Evolutionary conservation across 352 stramenopile genomes (phyloP).

Genomic region (Phytophthora sp.): DNA sequence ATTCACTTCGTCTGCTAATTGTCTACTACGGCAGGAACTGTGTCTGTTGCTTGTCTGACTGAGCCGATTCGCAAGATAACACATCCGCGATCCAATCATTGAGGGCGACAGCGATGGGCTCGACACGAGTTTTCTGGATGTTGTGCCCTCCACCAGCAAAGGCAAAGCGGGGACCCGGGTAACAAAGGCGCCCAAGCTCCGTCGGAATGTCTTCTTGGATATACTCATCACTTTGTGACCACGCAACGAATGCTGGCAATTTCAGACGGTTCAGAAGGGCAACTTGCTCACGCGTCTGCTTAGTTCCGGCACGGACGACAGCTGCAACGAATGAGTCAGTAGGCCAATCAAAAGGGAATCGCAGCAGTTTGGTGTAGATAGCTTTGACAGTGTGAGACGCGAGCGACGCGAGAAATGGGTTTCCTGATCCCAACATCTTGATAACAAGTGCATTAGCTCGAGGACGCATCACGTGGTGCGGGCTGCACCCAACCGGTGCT

Average conservation of each 20-base stretch:
- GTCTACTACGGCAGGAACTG: slow-evolving; percentile 13
- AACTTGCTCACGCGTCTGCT: slow-evolving; percentile 29
- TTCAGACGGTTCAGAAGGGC: slow-evolving; percentile 2
- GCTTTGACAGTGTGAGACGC: slow-evolving; percentile 27
- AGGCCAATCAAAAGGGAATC: slow-evolving; percentile 33
- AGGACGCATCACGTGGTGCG: slow-evolving; percentile 44
- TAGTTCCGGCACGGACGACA: slow-evolving; percentile 44
- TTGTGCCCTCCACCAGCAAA: slow-evolving; percentile 55
- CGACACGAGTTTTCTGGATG: slow-evolving; percentile 58
- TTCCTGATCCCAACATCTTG: slow-evolving; percentile 29
- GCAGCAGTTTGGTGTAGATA: slow-evolving; percentile 46
- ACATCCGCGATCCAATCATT: slow-evolving; percentile 25
- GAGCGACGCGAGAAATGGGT: slow-evolving; percentile 5
- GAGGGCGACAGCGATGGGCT: slow-evolving; percentile 24
- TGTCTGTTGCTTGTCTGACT: not conserved
- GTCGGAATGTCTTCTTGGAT: slow-evolving; percentile 45
- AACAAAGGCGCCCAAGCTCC: slow-evolving; percentile 34
- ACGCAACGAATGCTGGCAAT: slow-evolving; percentile 45
- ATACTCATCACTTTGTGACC: slow-evolving; percentile 46
- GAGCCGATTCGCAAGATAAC: not conserved
- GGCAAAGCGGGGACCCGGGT: slow-evolving; percentile 31
- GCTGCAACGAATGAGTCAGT: slow-evolving; percentile 38
- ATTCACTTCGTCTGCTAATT: not conserved
- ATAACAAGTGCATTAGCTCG: slow-evolving; percentile 36
- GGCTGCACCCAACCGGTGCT: slow-evolving; percentile 38